Evolutionary conservation across 805 yeast species (phyloP).

Genomic region (Yarrowia yakushimensis): DNA sequence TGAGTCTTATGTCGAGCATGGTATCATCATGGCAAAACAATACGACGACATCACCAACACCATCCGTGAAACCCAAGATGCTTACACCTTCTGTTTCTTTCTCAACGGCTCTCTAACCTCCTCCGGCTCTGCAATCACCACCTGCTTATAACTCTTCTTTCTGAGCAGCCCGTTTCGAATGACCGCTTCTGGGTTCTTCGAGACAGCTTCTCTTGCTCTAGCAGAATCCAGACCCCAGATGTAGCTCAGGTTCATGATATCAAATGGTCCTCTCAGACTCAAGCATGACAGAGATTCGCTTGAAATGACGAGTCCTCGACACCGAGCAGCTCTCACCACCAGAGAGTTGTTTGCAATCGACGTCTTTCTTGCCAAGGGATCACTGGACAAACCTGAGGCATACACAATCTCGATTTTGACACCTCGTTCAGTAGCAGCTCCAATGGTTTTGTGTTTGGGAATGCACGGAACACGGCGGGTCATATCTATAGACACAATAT

Average conservation of each 20-base stretch:
- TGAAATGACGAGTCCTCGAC: conserved; percentile 72
- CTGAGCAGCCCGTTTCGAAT: conserved; percentile 73
- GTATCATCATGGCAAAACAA: too few species aligned
- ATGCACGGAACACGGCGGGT: conserved; percentile 65
- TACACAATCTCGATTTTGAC: conserved; percentile 77
- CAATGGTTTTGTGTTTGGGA: conserved; percentile 76
- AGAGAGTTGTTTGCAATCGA: conserved; percentile 70
- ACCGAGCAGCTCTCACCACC: conserved; percentile 74
- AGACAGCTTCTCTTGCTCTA: conserved; percentile 57
- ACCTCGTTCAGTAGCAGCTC: conserved; percentile 81
- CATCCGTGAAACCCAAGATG: too few species aligned
- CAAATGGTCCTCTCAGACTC: conserved; percentile 63
- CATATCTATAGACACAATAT: conserved; percentile 71
- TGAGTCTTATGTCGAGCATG: too few species aligned
- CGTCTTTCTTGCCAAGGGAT: conserved; percentile 48
- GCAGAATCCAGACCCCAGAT: conserved; percentile 68
- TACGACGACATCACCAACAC: too few species aligned
- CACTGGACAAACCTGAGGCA: conserved; percentile 30
- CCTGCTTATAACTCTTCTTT: conserved; percentile 72
- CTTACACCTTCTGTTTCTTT: conserved; percentile 9
- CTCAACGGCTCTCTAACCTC: conserved; percentile 1
- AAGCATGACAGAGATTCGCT: conserved; percentile 61
- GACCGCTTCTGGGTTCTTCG: conserved; percentile 58
- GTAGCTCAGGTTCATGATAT: conserved; percentile 60
- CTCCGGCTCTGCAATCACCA: conserved; percentile 34